Evolutionary conservation across 1,139 yeast species (phyloP).

Genomic region (Diutina neorugosa): DNA sequence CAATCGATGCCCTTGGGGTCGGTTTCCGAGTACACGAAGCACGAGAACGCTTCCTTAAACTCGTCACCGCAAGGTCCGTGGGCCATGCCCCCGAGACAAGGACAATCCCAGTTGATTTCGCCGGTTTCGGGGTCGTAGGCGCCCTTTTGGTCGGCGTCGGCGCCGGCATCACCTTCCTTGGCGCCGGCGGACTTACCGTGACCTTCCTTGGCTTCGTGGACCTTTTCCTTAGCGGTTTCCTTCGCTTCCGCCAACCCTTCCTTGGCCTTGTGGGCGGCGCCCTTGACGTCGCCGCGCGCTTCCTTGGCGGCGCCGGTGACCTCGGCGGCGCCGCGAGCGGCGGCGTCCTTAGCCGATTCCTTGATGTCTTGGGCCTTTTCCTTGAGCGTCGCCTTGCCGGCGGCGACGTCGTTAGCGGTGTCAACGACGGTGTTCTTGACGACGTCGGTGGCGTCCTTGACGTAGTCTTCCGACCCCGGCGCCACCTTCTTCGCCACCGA

Average conservation of each 20-base stretch:
- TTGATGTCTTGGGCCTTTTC: not conserved
- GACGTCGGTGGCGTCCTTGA: not conserved
- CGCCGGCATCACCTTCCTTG: conserved; percentile 5
- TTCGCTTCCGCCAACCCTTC: not conserved
- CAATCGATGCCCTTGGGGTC: conserved; percentile 37
- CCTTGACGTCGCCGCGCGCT: not conserved
- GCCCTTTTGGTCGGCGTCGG: conserved; percentile 26
- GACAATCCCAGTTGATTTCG: conserved; percentile 99
- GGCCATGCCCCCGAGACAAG: conserved; percentile 99
- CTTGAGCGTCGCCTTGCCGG: not conserved
- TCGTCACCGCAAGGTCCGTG: conserved; percentile 98
- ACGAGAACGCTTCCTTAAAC: conserved; percentile 90
- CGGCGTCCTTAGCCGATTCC: not conserved
- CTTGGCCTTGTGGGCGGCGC: not conserved
- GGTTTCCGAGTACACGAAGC: conserved; percentile 88
- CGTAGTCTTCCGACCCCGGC: not conserved
- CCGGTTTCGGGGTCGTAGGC: conserved; percentile 97
- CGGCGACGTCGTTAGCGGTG: not conserved
- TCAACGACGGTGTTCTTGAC: not conserved
- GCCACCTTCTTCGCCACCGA: not conserved
- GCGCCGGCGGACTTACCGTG: conserved; percentile 6
- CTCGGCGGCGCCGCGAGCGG: not conserved
- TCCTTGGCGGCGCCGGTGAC: not conserved
- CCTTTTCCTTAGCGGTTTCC: conserved; percentile 3
- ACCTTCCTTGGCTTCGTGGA: conserved; percentile 9